These are phyloP conservation scores for Monosporozyma yasuniensis DNA, from an alignment of 805 yeast species.

Conservation along the genomic window DNA sequence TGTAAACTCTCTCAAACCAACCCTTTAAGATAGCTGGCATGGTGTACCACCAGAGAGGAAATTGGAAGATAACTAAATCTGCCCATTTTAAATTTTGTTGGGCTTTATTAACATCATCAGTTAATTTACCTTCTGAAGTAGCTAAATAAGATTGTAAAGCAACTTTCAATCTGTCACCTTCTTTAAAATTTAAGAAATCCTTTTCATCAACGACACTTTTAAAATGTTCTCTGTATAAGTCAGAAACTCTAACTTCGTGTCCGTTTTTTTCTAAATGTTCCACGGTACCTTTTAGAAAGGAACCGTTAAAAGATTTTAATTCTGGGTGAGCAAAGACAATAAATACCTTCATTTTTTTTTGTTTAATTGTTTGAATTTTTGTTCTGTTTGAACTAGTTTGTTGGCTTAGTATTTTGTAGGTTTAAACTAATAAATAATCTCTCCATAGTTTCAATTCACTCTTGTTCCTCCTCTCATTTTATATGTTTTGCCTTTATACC, in stretches of 20 bases:
- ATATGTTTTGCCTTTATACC: too few species aligned
- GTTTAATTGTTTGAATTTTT: background rate
- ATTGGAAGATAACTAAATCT: conserved; percentile 21
- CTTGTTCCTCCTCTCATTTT: too few species aligned
- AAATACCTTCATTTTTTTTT: conserved; percentile 14
- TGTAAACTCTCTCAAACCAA: conserved; percentile 24
- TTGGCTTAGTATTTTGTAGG: background rate
- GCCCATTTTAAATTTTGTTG: conserved; percentile 27
- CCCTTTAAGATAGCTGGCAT: conserved; percentile 29
- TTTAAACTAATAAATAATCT: too few species aligned
- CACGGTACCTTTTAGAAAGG: conserved; percentile 13
- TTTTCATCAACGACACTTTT: conserved; percentile 15
- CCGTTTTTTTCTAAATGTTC: conserved; percentile 17
- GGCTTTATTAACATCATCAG: conserved; percentile 23
- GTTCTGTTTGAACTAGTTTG: background rate
- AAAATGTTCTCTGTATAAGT: conserved; percentile 20
- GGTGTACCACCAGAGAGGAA: conserved; percentile 28
- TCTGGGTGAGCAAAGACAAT: conserved; percentile 28
- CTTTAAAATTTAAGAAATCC: conserved; percentile 15
- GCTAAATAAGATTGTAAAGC: conserved; percentile 16
- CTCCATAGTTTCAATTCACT: background rate
- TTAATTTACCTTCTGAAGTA: conserved; percentile 8
- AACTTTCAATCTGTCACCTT: conserved; percentile 11
- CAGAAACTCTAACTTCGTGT: conserved; percentile 23
- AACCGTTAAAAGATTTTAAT: conserved; percentile 16